phyloP scores from a whole-genome alignment of 2,329 filamentous ascomycete genomes.

The Kalaharituber pfeilii region DNA sequence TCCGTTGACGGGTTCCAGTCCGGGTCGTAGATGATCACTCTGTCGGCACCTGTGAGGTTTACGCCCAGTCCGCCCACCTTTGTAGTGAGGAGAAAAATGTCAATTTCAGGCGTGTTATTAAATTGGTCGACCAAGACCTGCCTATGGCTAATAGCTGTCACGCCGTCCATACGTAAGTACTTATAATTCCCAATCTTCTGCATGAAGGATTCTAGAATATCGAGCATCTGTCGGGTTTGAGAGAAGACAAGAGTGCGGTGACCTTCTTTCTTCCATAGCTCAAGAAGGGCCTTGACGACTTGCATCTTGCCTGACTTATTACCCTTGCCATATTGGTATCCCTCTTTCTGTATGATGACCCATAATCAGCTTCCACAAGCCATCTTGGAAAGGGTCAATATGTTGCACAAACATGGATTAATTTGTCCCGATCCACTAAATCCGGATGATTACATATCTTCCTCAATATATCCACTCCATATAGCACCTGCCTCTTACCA shows the following conservation, averaged over 20 bases:
- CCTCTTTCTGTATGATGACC: slow-evolving; percentile 35
- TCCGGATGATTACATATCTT: slow-evolving; percentile 99
- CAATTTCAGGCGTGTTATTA: slow-evolving; percentile 60
- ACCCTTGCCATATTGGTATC: slow-evolving; percentile 60
- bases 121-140: slow-evolving; percentile 84
- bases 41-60: slow-evolving; percentile 83
- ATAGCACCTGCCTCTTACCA: slow-evolving; percentile 60
- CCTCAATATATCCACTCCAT: slow-evolving; percentile 75
- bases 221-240: slow-evolving; percentile 86
- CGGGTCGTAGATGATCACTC: slow-evolving; percentile 95
- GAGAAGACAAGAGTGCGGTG: slow-evolving; percentile 90
- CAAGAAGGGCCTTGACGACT: slow-evolving; percentile 70
- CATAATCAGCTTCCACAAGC: not conserved
- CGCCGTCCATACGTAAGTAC: slow-evolving; percentile 83
- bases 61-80: slow-evolving; percentile 88
- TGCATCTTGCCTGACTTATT: slow-evolving; percentile 88
- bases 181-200: slow-evolving; percentile 36
- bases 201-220: slow-evolving; percentile 77
- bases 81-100: slow-evolving; percentile 86
- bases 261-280: slow-evolving; percentile 77
- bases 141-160: slow-evolving; percentile 72
- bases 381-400: not conserved
- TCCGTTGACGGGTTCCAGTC: slow-evolving; percentile 79
- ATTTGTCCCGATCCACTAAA: slow-evolving; percentile 48
- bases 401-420: slow-evolving; percentile 28